Evolutionary conservation across 371 early-diverging fungal genomes (phyloP).

Genomic region (Mortierella sp.): DNA sequence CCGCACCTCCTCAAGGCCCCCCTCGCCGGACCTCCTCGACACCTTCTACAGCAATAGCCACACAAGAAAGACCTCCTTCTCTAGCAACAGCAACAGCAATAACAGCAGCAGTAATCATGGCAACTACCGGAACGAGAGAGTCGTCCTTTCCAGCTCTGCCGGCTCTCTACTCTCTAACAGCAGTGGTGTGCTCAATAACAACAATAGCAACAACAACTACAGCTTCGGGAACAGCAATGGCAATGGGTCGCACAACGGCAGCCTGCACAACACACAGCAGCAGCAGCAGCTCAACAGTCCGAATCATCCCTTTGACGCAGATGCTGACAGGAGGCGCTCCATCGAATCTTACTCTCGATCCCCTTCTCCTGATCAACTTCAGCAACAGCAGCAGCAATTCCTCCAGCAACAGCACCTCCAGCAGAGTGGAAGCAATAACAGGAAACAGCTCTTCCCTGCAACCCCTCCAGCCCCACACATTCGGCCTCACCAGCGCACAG

Average conservation of each 20-base stretch:
- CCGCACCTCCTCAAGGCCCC: slow-evolving; percentile 41
- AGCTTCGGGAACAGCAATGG: slow-evolving; percentile 9
- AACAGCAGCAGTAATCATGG: neutral
- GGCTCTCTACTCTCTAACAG: slow-evolving; percentile 20
- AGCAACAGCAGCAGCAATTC: neutral
- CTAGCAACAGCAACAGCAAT: slow-evolving; percentile 27
- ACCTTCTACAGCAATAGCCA: slow-evolving; percentile 30
- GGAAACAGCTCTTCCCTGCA: slow-evolving; percentile 9
- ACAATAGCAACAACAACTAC: slow-evolving; percentile 12
- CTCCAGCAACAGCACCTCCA: slow-evolving; percentile 3
- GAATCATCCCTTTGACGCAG: slow-evolving; percentile 9
- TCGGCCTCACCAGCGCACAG: slow-evolving; percentile 39
- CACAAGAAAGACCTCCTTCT: slow-evolving; percentile 43
- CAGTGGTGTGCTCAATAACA: slow-evolving; percentile 20
- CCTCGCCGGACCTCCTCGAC: slow-evolving; percentile 41
- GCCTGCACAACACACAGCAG: neutral
- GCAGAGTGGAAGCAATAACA: slow-evolving; percentile 1
- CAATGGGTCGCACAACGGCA: slow-evolving; percentile 13
- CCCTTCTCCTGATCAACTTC: slow-evolving; percentile 20
- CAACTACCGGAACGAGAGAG: slow-evolving; percentile 5
- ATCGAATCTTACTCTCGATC: slow-evolving; percentile 28
- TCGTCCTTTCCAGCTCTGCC: slow-evolving; percentile 28
- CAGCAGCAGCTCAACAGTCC: neutral
- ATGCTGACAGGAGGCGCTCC: slow-evolving; percentile 16
- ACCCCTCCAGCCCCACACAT: slow-evolving; percentile 22